Evolutionary conservation across 768 basidiomycete genomes (phyloP), one percentile per base, ranked within the genome.

Genomic region (Lactarius tabidus): DNA sequence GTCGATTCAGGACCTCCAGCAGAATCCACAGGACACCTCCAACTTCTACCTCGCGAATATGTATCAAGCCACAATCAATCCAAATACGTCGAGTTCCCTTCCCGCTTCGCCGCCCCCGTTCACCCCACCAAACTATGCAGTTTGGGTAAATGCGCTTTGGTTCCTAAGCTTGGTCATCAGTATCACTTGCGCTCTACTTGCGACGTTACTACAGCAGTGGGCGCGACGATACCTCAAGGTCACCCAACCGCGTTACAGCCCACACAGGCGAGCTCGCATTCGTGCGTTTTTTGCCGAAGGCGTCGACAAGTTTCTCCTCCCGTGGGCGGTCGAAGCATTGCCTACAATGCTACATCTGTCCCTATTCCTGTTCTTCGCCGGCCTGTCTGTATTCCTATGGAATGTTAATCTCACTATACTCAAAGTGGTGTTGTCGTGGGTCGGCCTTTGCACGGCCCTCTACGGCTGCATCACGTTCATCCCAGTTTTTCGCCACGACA

Each of bases 11-110:
- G 43, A 45, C 10, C n/a, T 23, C 20, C 43, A 20, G 5, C 20
- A 20, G 0, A 45, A 23, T 3, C 10, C 43, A 45, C 43, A 45
- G 10, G 45, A 26, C 12, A 23, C 45, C 45, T 48, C 23, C n/a
- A 23, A 23, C 2, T 48, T 48, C 23, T 48, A 26, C 12, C 23
- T 48, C 12, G 9, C n/a, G 0, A 23, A 26, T 4, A 26, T 48
- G 10, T 23, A 23, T 6, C 23, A 23, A 10, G 6, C 45, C 0
- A 1, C 6, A 0, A 12, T 6, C 1, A n/a, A 45, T n/a, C n/a
- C 43, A 9, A 45, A 45, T 1, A 7, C 3, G 7, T 43, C 41
- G 3, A 12, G 18, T 15, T 23, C 23, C 45, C 23, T 26, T 12
- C 45, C 45, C 14, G 0, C 45, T 48, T 48, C 45, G 1, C 45